Percentiles rank a stretch among this genome's conserved stretches.
These are phyloP conservation scores for Austroboletus festivus DNA, from an alignment of 768 basidiomycete species.

Conservation along the genomic window DNA sequence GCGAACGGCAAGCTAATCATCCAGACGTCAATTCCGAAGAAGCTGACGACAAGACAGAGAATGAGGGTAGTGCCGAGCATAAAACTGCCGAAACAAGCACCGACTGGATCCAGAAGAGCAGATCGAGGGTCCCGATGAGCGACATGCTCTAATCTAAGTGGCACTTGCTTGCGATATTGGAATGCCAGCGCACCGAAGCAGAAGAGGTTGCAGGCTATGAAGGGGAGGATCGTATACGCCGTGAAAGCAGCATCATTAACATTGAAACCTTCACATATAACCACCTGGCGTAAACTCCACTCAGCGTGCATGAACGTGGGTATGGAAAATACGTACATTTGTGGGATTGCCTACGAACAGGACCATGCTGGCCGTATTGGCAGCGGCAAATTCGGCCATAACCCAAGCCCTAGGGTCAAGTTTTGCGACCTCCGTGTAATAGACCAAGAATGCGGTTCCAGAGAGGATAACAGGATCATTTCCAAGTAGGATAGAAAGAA, in stretches of 20 bases:
- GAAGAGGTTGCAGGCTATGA: slow-evolving; percentile 61
- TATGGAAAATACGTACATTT: slow-evolving; percentile 44
- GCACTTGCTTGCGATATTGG: slow-evolving; percentile 60
- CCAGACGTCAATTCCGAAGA: slow-evolving; percentile 77
- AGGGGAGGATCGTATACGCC: slow-evolving; percentile 80
- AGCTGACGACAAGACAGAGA: slow-evolving; percentile 75
- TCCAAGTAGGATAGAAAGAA: slow-evolving; percentile 76
- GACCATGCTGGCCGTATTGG: slow-evolving; percentile 74
- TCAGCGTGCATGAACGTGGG: background rate
- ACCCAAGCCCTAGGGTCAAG: slow-evolving; percentile 63
- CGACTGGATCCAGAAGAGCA: slow-evolving; percentile 68
- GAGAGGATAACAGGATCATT: slow-evolving; percentile 94
- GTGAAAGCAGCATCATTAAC: slow-evolving; percentile 78
- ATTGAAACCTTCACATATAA: slow-evolving; percentile 82
- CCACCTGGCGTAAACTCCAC: slow-evolving; percentile 36
- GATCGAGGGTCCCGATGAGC: slow-evolving; percentile 48
- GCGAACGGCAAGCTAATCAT: slow-evolving; percentile 83
- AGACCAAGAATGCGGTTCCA: slow-evolving; percentile 86
- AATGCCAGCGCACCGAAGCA: slow-evolving; percentile 57
- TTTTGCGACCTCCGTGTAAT: slow-evolving; percentile 65
- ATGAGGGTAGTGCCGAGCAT: slow-evolving; percentile 65
- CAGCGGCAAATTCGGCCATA: slow-evolving; percentile 73
- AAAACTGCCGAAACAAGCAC: slow-evolving; percentile 70
- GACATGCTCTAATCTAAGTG: slow-evolving; percentile 37
- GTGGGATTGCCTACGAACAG: slow-evolving; percentile 89